These are phyloP conservation scores for Kluyveromyces aestuarii DNA, from an alignment of 805 yeast species.

Conservation along the genomic window DNA sequence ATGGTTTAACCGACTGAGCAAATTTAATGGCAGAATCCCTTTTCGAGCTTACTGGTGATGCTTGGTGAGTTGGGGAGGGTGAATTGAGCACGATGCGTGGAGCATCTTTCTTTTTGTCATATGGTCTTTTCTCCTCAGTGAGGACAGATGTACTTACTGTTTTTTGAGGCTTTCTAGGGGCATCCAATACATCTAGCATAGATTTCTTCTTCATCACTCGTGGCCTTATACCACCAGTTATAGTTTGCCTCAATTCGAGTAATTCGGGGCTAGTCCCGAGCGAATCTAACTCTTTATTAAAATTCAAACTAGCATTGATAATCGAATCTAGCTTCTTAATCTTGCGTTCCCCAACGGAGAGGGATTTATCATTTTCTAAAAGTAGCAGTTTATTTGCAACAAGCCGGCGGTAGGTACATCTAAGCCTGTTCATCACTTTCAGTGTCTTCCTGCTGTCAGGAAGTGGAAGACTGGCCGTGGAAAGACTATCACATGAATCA, in stretches of 20 bases:
- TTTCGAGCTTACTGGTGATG: constrained; percentile 4
- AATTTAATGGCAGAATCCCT: constrained; percentile 17
- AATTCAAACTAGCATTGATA: constrained; percentile 14
- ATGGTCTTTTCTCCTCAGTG: background rate
- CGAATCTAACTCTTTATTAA: constrained; percentile 17
- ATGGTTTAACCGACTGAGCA: constrained; percentile 15
- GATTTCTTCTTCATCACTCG: constrained; percentile 9
- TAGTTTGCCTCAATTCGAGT: constrained; percentile 15
- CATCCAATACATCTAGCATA: constrained; percentile 18
- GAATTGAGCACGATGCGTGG: constrained; percentile 2
- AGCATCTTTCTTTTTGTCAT: background rate
- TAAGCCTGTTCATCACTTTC: background rate
- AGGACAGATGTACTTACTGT: background rate
- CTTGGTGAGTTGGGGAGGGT: background rate
- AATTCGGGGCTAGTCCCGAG: constrained; percentile 13
- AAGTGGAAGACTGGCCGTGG: background rate
- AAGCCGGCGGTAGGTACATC: background rate
- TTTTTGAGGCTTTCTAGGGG: background rate
- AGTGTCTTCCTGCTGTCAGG: background rate
- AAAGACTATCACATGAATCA: background rate
- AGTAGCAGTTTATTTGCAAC: constrained; percentile 6
- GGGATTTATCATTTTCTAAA: constrained; percentile 1
- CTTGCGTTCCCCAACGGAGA: background rate
- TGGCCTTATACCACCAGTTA: constrained; percentile 18
- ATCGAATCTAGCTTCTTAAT: constrained; percentile 11